phyloP scores from a whole-genome alignment of 1,284 basidiomycete species.

The Gymnopus androsaceus region DNA sequence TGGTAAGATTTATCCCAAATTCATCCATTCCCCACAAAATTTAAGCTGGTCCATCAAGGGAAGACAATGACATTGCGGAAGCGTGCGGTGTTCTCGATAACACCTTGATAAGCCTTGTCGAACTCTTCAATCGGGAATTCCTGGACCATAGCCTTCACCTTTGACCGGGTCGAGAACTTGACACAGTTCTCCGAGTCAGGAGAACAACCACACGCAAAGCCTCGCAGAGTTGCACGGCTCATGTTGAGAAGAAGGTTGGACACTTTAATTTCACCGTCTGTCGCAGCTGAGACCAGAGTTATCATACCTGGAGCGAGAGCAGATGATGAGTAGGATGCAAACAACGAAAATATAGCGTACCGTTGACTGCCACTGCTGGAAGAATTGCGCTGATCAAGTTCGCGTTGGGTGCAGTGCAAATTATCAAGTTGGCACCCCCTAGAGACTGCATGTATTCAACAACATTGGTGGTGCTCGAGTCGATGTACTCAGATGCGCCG shows the following conservation, averaged over 20 bases:
- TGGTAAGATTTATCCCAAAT: too few species aligned
- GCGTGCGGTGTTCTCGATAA: constrained; percentile 22
- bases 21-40: too few species aligned
- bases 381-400: constrained; percentile 25
- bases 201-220: constrained; percentile 23
- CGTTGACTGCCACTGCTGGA: constrained; percentile 21
- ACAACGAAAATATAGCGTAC: neutral
- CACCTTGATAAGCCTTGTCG: constrained; percentile 22
- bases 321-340: neutral
- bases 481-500: constrained; percentile 28
- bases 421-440: constrained; percentile 37
- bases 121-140: constrained; percentile 23
- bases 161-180: constrained; percentile 21
- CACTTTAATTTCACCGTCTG: constrained; percentile 23
- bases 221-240: constrained; percentile 21
- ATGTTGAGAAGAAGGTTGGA: constrained; percentile 21
- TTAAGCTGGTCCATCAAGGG: too few species aligned
- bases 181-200: constrained; percentile 24
- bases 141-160: constrained; percentile 25
- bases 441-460: constrained; percentile 36
- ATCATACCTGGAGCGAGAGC: constrained; percentile 15
- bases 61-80: constrained; percentile 29
- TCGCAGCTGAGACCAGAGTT: constrained; percentile 23
- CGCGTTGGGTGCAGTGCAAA: constrained; percentile 36
- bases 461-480: constrained; percentile 21